phyloP scores from a whole-genome alignment of 257 asterid species.

The Petrea volubilis region DNA sequence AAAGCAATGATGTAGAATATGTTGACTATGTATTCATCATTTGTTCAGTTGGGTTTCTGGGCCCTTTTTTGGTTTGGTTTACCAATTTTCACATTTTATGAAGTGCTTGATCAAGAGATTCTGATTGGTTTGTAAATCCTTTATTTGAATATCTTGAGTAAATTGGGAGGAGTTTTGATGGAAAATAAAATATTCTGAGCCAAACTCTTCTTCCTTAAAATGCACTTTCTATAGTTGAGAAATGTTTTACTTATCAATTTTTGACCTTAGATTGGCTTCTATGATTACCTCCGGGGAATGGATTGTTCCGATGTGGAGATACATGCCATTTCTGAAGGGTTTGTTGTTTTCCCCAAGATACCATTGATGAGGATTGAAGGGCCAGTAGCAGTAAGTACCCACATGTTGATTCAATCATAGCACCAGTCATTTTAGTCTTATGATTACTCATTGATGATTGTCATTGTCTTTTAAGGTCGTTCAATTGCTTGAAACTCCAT shows the following conservation, averaged over 20 bases:
- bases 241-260: slow-evolving; percentile 21
- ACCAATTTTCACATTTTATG: neutral
- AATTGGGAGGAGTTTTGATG: neutral
- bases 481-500: slow-evolving; percentile 95
- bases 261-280: slow-evolving; percentile 73
- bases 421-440: slow-evolving; percentile 7
- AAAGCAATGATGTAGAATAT: neutral
- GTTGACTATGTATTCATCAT: neutral
- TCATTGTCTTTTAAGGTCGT: slow-evolving; percentile 68
- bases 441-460: slow-evolving; percentile 20
- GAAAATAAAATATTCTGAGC: neutral
- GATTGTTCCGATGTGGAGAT: slow-evolving; percentile 92
- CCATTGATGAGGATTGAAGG: slow-evolving; percentile 98
- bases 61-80: neutral
- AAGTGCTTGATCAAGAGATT: slow-evolving; percentile 5
- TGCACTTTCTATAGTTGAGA: slow-evolving; percentile 19
- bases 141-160: neutral
- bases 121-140: neutral
- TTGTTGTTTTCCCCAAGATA: slow-evolving; percentile 91
- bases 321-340: slow-evolving; percentile 91
- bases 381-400: slow-evolving; percentile 82
- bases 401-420: neutral
- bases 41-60: neutral
- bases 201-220: neutral
- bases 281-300: slow-evolving; percentile 71